Base-by-base conservation (phyloP, 2,329 filamentous ascomycete genomes). In the Sarocladiaceae sp. region DNA sequence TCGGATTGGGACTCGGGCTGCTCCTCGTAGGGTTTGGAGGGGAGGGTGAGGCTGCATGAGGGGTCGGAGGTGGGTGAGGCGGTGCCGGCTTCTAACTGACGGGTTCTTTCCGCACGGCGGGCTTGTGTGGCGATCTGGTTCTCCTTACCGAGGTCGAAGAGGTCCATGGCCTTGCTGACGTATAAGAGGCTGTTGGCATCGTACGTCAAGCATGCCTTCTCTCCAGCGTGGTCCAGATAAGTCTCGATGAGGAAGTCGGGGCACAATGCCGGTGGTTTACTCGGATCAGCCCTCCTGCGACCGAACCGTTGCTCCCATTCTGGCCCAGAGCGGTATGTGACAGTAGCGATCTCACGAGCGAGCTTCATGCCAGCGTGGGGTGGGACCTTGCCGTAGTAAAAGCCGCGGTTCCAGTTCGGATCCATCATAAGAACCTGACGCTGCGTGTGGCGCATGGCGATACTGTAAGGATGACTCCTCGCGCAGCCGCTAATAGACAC, bases 361-460 rank as follows among this genome's bases (percentile, higher is more conserved):
- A 98, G 82, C 67, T 98, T 98, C 91, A 98, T 97, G 41, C 93
- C 93, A 0, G 86, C 83, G 58, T 98, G 93, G 1, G 93, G 93
- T 2, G 93, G 93, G 6, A 98, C 81, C 33, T 73, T 70, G 57
- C 83, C 84, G 60, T 95, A 95, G 71, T 97, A 97, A 68, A 91
- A 95, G 2, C 93, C 93, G 27, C 93, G 81, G 53, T 88, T 87
- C 93, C 93, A 98, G 58, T 95, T 89, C 2, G 90, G 89, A 57
- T 98, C 93, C 85, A 96, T 96, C 90, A 98, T 97, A 39, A 98
- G 76, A 1, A 96, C 93, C 68, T 97, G 93, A 21, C 93, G 82
- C 66, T 98, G 93, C 0, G 91, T 95, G 66, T 98, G 93, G 44
- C 93, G 82, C 91, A 98, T 96, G 26, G 93, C 93, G 61, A 98